A percentile compares a stretch with the other conserved stretches of the same genome.
These are phyloP conservation scores for Suillus americanus DNA, from an alignment of 768 basidiomycete species.

Conservation along the genomic window DNA sequence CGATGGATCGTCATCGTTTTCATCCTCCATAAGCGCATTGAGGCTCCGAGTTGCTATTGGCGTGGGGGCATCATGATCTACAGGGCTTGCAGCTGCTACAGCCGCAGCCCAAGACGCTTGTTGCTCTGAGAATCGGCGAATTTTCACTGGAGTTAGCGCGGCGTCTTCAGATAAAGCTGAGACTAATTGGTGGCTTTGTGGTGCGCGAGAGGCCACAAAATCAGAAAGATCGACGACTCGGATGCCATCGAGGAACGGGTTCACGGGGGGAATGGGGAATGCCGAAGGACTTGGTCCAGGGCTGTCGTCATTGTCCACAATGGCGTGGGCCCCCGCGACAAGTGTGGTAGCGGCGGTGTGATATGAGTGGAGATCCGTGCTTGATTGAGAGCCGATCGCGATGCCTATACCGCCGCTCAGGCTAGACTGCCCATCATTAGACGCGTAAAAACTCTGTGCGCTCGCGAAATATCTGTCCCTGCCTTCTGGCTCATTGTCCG, in stretches of 20 bases:
- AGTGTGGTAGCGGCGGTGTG: slow-evolving; percentile 1
- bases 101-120: slow-evolving; percentile 9
- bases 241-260: slow-evolving; percentile 4
- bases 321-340: neutral
- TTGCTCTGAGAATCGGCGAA: neutral
- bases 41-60: neutral
- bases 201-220: neutral
- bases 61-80: neutral
- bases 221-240: neutral
- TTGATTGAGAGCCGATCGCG: slow-evolving; percentile 10
- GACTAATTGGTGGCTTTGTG: neutral
- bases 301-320: slow-evolving; percentile 4
- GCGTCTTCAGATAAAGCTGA: neutral
- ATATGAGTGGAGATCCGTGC: slow-evolving; percentile 5
- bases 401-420: slow-evolving; percentile 1
- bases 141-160: neutral
- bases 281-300: slow-evolving; percentile 6
- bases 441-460: neutral
- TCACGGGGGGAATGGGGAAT: slow-evolving; percentile 4
- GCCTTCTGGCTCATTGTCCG: neutral
- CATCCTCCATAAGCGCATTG: neutral
- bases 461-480: neutral
- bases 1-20: neutral
- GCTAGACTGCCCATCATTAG: neutral
- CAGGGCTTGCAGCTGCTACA: slow-evolving; percentile 8